Conservation (phyloP, 257 asterid species). For the Coffea eugenioides region DNA sequence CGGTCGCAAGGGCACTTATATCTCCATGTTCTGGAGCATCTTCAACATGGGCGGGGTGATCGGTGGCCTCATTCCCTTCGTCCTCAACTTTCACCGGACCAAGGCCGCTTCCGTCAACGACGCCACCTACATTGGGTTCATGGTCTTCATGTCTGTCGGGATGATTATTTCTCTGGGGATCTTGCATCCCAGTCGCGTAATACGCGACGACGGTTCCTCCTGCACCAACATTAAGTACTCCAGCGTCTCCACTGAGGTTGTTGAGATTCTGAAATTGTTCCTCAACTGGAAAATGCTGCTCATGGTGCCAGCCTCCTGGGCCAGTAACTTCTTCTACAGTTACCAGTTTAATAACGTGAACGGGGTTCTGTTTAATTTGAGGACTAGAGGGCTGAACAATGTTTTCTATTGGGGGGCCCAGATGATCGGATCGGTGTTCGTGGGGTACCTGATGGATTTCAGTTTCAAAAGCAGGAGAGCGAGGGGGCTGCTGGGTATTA, state of each 20-base stretch:
- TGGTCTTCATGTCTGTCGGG: constrained; percentile 79
- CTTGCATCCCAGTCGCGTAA: constrained; percentile 71
- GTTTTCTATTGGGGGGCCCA: constrained; percentile 79
- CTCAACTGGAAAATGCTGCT: constrained; percentile 82
- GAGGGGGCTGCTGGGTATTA: constrained; percentile 58
- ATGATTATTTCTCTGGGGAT: constrained; percentile 54
- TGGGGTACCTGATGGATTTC: constrained; percentile 64
- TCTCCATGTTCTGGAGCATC: constrained; percentile 87
- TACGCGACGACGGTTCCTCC: constrained; percentile 65
- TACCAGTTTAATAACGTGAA: constrained; percentile 91
- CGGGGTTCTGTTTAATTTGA: constrained; percentile 62
- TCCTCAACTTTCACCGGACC: constrained; percentile 46
- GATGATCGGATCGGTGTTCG: constrained; percentile 78
- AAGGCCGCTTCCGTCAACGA: constrained; percentile 78
- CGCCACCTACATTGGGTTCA: constrained; percentile 89
- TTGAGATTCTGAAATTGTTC: constrained; percentile 61
- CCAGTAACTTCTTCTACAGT: constrained; percentile 84
- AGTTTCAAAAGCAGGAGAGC: constrained; percentile 62
- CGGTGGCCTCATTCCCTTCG: constrained; percentile 82
- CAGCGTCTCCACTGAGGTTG: constrained; percentile 42
- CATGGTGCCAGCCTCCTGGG: constrained; percentile 89
- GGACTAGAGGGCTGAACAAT: constrained; percentile 78
- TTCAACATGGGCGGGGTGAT: constrained; percentile 91
- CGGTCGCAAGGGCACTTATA: constrained; percentile 72
- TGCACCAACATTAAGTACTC: constrained; percentile 86